Base-by-base conservation (phyloP, 495 filamentous ascomycete genomes). In the Xylaria intraflava region DNA sequence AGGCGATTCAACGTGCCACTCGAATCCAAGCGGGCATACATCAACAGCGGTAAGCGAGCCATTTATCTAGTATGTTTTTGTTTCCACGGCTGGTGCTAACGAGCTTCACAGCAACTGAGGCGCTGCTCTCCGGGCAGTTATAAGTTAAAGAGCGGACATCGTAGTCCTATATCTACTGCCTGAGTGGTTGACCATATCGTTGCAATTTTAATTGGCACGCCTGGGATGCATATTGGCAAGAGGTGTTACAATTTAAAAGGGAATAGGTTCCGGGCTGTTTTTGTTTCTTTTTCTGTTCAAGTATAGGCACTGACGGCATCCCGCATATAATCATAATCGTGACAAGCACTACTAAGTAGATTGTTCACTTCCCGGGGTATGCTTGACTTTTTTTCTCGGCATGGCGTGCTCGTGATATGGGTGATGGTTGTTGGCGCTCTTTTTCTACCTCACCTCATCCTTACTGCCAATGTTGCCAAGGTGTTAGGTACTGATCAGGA, bases 11-110 rank as follows among this genome's bases (percentile, higher is more conserved):
- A 85, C 26, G 82, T 94, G 30, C 76, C 77, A 41, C 72, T 97
- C 48, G 91, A 97, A 65, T 69, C 80, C 47, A 88, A 83, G 76
- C 82, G 89, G 70, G 80, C 86, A 31, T 97, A 96, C 71, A 95
- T 97, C 69, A 94, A 90, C 65, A 90, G 87, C 70, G 89, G 89
- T 94, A 84, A 69, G 85, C 75, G n/a, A 47, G 41, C 55, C 58
- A 53, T 52, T 41, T 4, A 23, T 12, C 2, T 2, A 36, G n/a
- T 5, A 5, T 7, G 8, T 6, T 22, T 48, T 12, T 6, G 27
- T 47, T 11, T 23, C 16, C 19, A 9, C 23, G 30, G 40, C 3
- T 17, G 12, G 36, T 30, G 39, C 74, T 83, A 72, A 80, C 62
- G 19, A 20, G 5, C 46, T 46, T 50, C 38, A 16, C 57, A 83